Conservation (phyloP, 257 asterid species). For the Solanum dulcamara region DNA sequence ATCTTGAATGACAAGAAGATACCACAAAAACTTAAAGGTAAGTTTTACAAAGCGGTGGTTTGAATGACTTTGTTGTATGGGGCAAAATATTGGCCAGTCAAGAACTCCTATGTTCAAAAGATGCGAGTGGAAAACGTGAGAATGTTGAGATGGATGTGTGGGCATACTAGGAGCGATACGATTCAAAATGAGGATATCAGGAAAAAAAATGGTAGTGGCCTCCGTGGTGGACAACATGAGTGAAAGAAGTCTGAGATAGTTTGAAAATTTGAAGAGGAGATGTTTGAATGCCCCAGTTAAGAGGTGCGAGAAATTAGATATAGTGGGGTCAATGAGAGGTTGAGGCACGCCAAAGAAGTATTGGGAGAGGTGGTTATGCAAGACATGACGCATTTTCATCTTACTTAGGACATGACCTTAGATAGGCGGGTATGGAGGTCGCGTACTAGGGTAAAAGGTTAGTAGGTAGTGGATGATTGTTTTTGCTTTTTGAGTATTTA, state of each 20-base stretch:
- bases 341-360: fast-evolving
- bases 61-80: neutral
- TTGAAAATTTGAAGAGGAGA: neutral
- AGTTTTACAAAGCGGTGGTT: neutral
- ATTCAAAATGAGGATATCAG: neutral
- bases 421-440: neutral
- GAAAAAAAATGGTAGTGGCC: too few relatives aligned
- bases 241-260: neutral
- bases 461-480: too few relatives aligned
- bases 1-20: neutral
- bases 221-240: neutral
- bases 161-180: neutral
- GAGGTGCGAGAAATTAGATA: neutral
- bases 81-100: too few relatives aligned
- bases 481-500: neutral
- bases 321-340: neutral
- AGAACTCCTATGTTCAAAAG: neutral
- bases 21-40: neutral
- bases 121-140: neutral
- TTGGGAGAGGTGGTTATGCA: too few relatives aligned
- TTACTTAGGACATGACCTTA: neutral
- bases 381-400: neutral
- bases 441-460: neutral
- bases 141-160: neutral
- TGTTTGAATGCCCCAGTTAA: fast-evolving